phyloP scores from a whole-genome alignment of 2,329 filamentous ascomycete species.

The Aspergillus versicolor region DNA sequence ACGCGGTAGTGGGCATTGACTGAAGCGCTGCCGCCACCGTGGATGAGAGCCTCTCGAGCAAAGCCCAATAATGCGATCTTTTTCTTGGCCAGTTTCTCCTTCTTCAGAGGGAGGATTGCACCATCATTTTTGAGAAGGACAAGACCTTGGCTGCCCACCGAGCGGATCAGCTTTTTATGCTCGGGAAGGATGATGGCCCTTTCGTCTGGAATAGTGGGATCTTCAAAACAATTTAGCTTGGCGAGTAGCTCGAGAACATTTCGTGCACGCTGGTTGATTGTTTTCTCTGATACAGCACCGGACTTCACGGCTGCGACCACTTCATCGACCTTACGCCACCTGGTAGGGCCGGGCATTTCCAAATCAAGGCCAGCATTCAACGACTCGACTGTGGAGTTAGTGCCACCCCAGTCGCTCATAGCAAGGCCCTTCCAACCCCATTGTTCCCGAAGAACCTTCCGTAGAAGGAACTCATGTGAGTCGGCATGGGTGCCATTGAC shows the following conservation, averaged over 20 bases:
- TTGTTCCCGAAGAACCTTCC: slow-evolving; percentile 1
- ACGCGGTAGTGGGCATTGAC: slow-evolving; percentile 8
- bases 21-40: slow-evolving; percentile 8
- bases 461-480: slow-evolving; percentile 3
- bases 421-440: slow-evolving; percentile 10
- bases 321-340: background rate
- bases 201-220: slow-evolving; percentile 6
- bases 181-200: slow-evolving; percentile 4
- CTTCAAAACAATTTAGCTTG: background rate
- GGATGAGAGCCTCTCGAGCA: slow-evolving; percentile 7
- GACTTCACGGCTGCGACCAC: slow-evolving; percentile 4
- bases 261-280: slow-evolving; percentile 3
- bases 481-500: slow-evolving; percentile 7
- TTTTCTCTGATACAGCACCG: background rate
- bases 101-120: slow-evolving; percentile 2
- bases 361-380: slow-evolving; percentile 10
- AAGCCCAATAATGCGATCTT: slow-evolving; percentile 5
- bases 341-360: slow-evolving; percentile 11
- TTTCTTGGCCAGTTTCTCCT: slow-evolving; percentile 1
- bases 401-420: slow-evolving; percentile 12
- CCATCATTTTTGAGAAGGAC: slow-evolving; percentile 9
- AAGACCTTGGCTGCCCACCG: slow-evolving; percentile 3
- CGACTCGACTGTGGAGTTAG: background rate
- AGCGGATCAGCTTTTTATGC: slow-evolving; percentile 7
- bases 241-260: slow-evolving; percentile 1